Evolutionary conservation across 257 asterid species (phyloP), one percentile per base, ranked within the genome.

Genomic region (Cynanchum wilfordii): DNA sequence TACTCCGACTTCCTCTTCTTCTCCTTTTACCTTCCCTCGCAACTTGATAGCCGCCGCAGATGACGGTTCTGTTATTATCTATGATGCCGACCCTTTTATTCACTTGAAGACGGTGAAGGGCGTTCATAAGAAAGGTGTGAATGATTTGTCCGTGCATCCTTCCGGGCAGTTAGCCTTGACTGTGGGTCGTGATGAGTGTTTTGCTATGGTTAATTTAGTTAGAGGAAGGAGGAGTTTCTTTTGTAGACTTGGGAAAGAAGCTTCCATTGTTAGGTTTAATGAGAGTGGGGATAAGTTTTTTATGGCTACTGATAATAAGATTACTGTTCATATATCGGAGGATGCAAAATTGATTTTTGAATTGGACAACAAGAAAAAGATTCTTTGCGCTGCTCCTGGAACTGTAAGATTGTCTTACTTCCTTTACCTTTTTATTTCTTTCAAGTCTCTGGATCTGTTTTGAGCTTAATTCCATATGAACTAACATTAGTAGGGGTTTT

Each of bases 161-260:
- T 88, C 97, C 2, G 99, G 99, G 68, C 83, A 82, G 89, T 44
- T 94, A 27, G 96, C 95, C 20, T 75, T 94, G 78, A 78, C 93
- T 11, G 97, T 89, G 3, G 96, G 95, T n/a, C 88, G 90, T 58
- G 99, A 94, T 52, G 88, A 85, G 24, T 89, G 94, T 73, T 68
- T 94, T 85, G 97, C 97, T 47, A 87, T 94, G 90, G 88, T 91
- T 70, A 90, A 94, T 84, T 87, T 91, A 87, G 93, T 89, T 17
- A 81, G 97, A 55, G 97, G 99, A 17, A 84, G 92, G 78, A 76
- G 96, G 81, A 87, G 97, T 70, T 91, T 89, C 70, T 87, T 70
- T 73, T 91, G 95, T 74, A 88, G 84, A 79, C 66, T 94, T 80
- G 81, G 89, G 52, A 89, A 87, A 77, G 99, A 91, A 79, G 87